Evolutionary conservation across 352 stramenopile species (phyloP).

Genomic region (Globisporangium iwayamae): DNA sequence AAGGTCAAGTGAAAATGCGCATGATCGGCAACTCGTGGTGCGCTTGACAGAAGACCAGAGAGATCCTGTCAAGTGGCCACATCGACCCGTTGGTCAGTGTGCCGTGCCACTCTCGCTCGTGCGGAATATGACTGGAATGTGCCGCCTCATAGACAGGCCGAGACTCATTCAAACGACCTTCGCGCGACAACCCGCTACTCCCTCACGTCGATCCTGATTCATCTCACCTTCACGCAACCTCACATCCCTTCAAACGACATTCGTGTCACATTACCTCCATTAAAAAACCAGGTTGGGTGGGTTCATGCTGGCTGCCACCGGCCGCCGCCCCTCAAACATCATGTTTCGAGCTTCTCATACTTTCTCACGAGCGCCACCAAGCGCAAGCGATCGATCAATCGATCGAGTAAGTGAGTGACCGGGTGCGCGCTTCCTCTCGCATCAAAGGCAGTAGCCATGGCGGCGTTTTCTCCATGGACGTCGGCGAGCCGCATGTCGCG

Average conservation of each 20-base stretch:
- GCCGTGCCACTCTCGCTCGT: background rate
- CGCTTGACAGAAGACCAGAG: too few species aligned
- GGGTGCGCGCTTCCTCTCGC: too few species aligned
- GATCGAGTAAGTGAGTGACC: background rate
- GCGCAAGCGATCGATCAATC: background rate
- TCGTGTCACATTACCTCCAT: constrained; percentile 7
- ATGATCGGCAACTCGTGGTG: too few species aligned
- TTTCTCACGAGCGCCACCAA: constrained; percentile 8
- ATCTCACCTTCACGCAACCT: constrained; percentile 6
- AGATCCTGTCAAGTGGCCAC: too few species aligned
- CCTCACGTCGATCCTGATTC: constrained; percentile 10
- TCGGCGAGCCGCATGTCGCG: constrained; percentile 20
- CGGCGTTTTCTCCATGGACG: constrained; percentile 18
- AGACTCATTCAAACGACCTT: constrained; percentile 1
- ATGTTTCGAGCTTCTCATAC: background rate
- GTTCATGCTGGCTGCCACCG: background rate
- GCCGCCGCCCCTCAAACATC: background rate
- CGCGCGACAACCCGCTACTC: background rate
- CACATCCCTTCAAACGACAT: background rate
- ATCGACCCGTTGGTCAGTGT: too few species aligned
- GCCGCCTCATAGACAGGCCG: background rate
- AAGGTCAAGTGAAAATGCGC: too few species aligned
- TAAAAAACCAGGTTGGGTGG: constrained; percentile 3
- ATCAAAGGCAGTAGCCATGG: background rate
- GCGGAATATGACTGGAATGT: background rate